Evolutionary conservation across 129 eudicot genomes (phyloP).

Genomic region (Daucus carota): DH1_v3.0 NC_030384.2:30968501-30969000

Average conservation of each 20-base stretch:
- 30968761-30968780: not conserved
- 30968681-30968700: conserved; percentile 33
- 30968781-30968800: not conserved
- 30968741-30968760: not conserved
- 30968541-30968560: conserved; percentile 17
- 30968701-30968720: conserved; percentile 34
- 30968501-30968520: conserved; percentile 17
- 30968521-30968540: conserved; percentile 24
- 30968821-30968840: not conserved
- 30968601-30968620: conserved; percentile 10
- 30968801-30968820: not conserved
- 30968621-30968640: conserved; percentile 43
- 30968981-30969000: not conserved
- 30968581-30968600: conserved; percentile 18
- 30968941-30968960: conserved; percentile 98
- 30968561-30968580: conserved; percentile 22
- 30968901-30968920: conserved; percentile 56
- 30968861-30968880: conserved; percentile 52
- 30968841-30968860: conserved; percentile 28
- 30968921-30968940: conserved; percentile 95
- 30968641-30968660: conserved; percentile 53
- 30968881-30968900: conserved; percentile 37
- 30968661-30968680: conserved; percentile 42
- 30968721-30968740: not conserved
- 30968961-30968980: conserved; percentile 82